phyloP scores from a whole-genome alignment of 78 protist genomes.

The Pigoraptor vietnamica region DNA sequence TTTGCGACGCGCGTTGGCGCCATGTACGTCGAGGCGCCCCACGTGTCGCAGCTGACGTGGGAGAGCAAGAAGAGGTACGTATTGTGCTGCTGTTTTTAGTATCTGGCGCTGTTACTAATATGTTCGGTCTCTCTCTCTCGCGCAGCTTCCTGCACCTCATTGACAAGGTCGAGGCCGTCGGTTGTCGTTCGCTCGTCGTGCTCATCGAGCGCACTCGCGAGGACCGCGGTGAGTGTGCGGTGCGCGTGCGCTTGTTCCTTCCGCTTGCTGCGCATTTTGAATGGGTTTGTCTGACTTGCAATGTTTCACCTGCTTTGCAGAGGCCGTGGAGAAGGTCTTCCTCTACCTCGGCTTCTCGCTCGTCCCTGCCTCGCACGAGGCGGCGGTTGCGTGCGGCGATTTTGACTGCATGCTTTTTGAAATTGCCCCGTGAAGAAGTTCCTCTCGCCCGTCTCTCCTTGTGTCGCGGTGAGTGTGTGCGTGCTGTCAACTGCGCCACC shows the following conservation, averaged over 20 bases:
- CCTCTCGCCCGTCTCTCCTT: too few relatives aligned
- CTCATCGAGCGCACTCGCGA: not conserved
- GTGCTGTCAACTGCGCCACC: too few relatives aligned
- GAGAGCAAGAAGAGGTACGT: not conserved
- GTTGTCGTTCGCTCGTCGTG: not conserved
- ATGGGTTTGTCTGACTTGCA: too few relatives aligned
- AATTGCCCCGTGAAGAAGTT: not conserved
- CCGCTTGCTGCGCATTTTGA: too few relatives aligned
- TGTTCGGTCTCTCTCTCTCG: not conserved
- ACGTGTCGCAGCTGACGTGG: not conserved
- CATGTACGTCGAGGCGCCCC: not conserved
- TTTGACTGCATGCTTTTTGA: not conserved
- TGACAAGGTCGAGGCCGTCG: not conserved
- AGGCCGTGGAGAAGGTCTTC: not conserved
- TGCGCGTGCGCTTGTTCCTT: not conserved
- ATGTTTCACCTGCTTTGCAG: not conserved
- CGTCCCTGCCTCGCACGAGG: not conserved
- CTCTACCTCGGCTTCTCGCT: not conserved
- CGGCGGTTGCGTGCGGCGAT: not conserved
- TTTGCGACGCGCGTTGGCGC: not conserved
- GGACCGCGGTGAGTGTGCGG: not conserved
- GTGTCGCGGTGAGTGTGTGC: too few relatives aligned
- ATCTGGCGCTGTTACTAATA: not conserved
- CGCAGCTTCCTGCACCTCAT: not conserved
- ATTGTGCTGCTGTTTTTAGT: not conserved